Evolutionary conservation across 345 rosid genomes (phyloP), one percentile per base, ranked within the genome.

Genomic region (Melaleuca quinquenervia): DNA sequence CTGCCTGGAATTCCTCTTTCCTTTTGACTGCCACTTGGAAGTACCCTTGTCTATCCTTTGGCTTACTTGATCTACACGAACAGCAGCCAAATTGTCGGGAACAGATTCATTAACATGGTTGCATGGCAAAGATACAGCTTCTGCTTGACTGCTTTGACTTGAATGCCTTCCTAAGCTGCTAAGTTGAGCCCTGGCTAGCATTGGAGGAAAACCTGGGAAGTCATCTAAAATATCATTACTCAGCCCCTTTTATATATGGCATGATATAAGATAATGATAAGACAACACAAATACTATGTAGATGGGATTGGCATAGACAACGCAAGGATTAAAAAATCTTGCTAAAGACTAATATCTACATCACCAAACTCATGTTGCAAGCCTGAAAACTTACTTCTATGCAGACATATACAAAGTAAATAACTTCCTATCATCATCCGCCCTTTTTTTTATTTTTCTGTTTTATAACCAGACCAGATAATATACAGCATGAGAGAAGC

Each of bases 1-100:
- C 82, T 93, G 94, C 90, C 99, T 96, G 5, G 93, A 95, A 85
- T 97, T 97, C 91, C 99, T 93, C 94, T 97, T 97, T 88, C 99
- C 94, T 92, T 97, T 97, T 45, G 87, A 91, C 90, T 93, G 98
- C 99, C 99, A 97, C 89, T 94, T 92, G n/a, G 98, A 93, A 74
- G 94, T 88, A 83, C 85, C 94, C 88, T 90, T 93, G 92, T 93
- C 96, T 84, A 89, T 92, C 88, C 90, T 92, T 85, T 90, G 91
- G 90, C 91, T 89, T 85, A 91, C 88, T 87, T 75, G 89, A 88
- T 84, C 90, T 60, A 52, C 84, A 89, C 83, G 86, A 45, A 64
- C 70, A 52, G 89, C 88, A 12, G 90, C 89, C 55, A 89, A 85
- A 89, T 88, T 87, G 80, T 70, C 20, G 51, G 88, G 86, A 62